These are phyloP conservation scores for Coemansia sp. DNA, from an alignment of 192 early-diverging fungal species.

Conservation along the genomic window DNA sequence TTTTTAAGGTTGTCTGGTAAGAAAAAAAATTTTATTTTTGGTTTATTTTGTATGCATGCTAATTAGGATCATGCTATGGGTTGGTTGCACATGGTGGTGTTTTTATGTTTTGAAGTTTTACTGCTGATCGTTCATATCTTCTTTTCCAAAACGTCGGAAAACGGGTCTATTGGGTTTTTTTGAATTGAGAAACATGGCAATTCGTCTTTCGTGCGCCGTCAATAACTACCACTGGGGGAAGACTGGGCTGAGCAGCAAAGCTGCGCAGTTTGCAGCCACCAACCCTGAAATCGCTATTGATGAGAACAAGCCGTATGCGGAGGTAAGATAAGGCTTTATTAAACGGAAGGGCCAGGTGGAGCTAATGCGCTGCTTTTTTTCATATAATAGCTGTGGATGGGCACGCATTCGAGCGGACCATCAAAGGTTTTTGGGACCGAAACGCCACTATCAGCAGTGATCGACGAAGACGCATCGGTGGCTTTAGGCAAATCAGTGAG, in stretches of 20 bases:
- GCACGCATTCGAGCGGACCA: conserved; percentile 92
- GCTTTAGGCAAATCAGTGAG: conserved; percentile 58
- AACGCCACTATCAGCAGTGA: conserved; percentile 48
- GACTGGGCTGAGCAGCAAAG: conserved; percentile 73
- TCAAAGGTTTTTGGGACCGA: conserved; percentile 56
- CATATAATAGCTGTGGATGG: conserved; percentile 86
- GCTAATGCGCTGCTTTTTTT: not conserved
- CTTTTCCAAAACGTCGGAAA: no score
- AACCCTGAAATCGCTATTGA: conserved; percentile 61
- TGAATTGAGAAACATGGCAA: not conserved
- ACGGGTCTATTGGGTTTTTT: no score
- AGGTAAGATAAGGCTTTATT: conserved; percentile 49
- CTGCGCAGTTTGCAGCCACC: conserved; percentile 75
- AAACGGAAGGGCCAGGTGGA: not conserved
- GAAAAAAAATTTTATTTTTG: no score
- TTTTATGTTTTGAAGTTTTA: no score
- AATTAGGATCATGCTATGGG: not conserved
- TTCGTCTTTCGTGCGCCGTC: conserved; percentile 66
- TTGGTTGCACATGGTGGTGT: not conserved
- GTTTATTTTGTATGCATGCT: not conserved
- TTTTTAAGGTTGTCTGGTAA: not conserved
- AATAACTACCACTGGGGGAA: conserved; percentile 99
- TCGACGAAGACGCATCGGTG: conserved; percentile 54
- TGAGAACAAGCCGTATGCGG: conserved; percentile 75
- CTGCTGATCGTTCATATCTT: no score